A percentile compares a stretch with the other conserved stretches of the same genome.
Evolutionary conservation across 2,329 filamentous ascomycete genomes (phyloP).

Genomic region (Paecilomyces sp.): DNA sequence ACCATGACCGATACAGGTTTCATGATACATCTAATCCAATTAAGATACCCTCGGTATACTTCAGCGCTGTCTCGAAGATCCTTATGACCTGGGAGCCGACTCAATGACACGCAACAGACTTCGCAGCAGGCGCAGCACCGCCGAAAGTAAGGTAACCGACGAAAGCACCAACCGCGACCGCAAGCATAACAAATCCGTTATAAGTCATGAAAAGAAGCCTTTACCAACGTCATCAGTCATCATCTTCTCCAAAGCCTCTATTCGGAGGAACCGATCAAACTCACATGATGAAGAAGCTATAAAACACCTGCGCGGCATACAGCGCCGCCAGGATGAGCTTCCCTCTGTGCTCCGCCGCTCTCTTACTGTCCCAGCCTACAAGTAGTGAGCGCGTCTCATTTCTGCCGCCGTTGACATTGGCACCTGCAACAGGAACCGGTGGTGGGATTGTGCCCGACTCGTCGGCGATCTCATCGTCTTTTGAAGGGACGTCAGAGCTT

Average conservation of each 20-base stretch:
- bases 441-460: slow-evolving; percentile 12
- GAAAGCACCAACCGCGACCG: slow-evolving; percentile 82
- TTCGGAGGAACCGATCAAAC: slow-evolving; percentile 31
- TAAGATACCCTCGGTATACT: neutral
- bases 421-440: neutral
- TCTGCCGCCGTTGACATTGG: slow-evolving; percentile 7
- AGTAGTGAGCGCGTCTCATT: slow-evolving; percentile 60
- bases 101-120: slow-evolving; percentile 88
- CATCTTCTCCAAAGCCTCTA: neutral
- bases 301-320: slow-evolving; percentile 93
- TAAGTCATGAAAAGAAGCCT: slow-evolving; percentile 99
- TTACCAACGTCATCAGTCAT: neutral
- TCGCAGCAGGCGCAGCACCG: slow-evolving; percentile 60
- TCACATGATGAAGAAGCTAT: slow-evolving; percentile 99
- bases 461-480: slow-evolving; percentile 30
- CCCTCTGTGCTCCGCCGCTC: slow-evolving; percentile 56
- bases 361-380: slow-evolving; percentile 64
- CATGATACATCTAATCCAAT: neutral
- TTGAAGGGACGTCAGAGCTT: slow-evolving; percentile 14
- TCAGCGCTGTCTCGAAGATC: neutral
- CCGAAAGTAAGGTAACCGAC: slow-evolving; percentile 82
- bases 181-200: slow-evolving; percentile 95
- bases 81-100: neutral
- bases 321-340: slow-evolving; percentile 74
- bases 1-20: neutral